Evolutionary conservation across 257 asterid species (phyloP).

Genomic region (Parsonsia alboflavescens): DNA sequence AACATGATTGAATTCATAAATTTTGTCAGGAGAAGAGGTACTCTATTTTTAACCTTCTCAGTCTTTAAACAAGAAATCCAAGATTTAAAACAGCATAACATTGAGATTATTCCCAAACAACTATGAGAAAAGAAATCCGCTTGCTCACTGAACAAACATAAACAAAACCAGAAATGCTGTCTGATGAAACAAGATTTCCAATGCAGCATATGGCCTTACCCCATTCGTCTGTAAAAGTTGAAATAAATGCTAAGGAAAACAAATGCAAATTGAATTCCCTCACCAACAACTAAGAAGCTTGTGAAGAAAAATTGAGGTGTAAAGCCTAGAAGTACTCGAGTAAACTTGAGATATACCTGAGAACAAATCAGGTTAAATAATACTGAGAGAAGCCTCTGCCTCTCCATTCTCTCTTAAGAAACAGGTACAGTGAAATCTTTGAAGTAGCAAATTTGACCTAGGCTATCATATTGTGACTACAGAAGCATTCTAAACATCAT

Average conservation of each 20-base stretch:
- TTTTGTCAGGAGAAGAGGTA: neutral
- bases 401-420: neutral
- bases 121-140: neutral
- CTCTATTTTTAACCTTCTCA: neutral
- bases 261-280: neutral
- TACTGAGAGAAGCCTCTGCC: neutral
- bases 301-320: neutral
- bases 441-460: neutral
- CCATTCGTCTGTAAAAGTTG: neutral
- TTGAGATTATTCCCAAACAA: neutral
- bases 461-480: neutral
- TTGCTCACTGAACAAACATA: neutral
- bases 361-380: neutral
- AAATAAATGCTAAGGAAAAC: neutral
- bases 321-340: neutral
- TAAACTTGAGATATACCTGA: neutral
- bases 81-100: neutral
- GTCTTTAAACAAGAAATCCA: neutral
- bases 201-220: neutral
- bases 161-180: neutral
- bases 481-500: neutral
- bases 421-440: neutral
- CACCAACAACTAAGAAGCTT: neutral
- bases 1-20: conserved; percentile 15
- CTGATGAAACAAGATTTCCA: neutral